These are phyloP conservation scores for Actinomortierella wolfii DNA, from an alignment of 371 early-diverging fungal genomes.

Conservation along the genomic window DNA sequence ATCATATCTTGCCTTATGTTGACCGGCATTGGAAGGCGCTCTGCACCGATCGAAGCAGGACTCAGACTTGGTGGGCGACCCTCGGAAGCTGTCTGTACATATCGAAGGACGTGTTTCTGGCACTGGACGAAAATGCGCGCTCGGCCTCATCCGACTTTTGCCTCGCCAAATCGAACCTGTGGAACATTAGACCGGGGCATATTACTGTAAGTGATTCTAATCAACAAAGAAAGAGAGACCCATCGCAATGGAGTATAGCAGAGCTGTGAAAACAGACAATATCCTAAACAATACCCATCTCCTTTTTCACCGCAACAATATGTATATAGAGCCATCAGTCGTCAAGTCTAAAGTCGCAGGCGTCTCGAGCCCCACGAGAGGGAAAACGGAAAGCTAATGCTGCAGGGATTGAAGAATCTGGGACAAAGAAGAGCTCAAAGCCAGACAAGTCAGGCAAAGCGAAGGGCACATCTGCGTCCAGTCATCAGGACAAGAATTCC, in stretches of 20 bases:
- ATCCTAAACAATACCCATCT: no score
- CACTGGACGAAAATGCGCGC: constrained; percentile 63
- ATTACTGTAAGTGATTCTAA: constrained; percentile 38
- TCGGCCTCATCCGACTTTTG: constrained; percentile 72
- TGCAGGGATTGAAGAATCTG: constrained; percentile 17
- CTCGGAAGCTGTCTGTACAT: constrained; percentile 68
- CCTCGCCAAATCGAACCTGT: constrained; percentile 61
- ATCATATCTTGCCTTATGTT: constrained; percentile 67
- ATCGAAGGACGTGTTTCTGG: constrained; percentile 64
- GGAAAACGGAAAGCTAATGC: constrained; percentile 29
- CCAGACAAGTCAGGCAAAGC: constrained; percentile 23
- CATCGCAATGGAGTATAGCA: no score
- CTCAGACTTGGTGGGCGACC: constrained; percentile 74
- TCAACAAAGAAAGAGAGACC: no score
- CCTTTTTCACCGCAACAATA: no score
- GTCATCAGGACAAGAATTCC: no score
- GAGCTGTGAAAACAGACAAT: no score
- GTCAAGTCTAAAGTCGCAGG: constrained; percentile 21
- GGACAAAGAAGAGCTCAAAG: constrained; percentile 15
- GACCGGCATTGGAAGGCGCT: constrained; percentile 72
- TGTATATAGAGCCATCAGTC: constrained; percentile 43
- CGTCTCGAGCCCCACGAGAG: constrained; percentile 21
- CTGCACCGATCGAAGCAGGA: constrained; percentile 68
- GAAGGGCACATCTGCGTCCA: constrained; percentile 5
- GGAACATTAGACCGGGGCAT: constrained; percentile 64